Evolutionary conservation across 768 basidiomycete genomes (phyloP), one percentile per base, ranked within the genome.

Genomic region (Trichaptum fuscoviolaceum): DNA sequence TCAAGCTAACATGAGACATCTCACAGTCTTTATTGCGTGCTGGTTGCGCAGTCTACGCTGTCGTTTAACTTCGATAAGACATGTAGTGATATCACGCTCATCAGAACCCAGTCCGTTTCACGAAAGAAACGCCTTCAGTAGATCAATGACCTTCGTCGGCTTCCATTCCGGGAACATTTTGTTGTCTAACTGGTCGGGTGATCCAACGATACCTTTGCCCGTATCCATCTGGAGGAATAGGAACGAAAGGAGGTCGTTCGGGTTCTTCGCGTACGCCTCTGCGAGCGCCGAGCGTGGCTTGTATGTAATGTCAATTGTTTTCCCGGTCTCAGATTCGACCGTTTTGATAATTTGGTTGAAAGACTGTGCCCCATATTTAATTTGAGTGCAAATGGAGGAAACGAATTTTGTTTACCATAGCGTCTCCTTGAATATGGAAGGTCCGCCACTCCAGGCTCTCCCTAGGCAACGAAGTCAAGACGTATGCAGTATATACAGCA

Each of bases 341-440:
- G 42, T 63, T 34, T 61, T 64, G 63, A 72, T 64, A 42, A 72
- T 35, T 58, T 72, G 65, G 34, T 72, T 72, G 58, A 72, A n/a
- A 58, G 52, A 30, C 62, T 62, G 64, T 36, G 35, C 15, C 23
- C 20, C 60, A 30, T 4, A 57, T 68, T 17, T 23, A 18, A 18
- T 0, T 23, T 25, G 7, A 24, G 52, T n/a, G n/a, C 9, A 20
- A 27, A 17, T 12, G 7, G 35, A 27, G 12, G 24, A 25, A 20
- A 58, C 12, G 12, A n/a, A 64, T 12, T 7, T 3, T 25, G 36
- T 60, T 52, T 63, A 65, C 67, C 57, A 63, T 67, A 60, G 15
- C 64, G 10, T 69, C 70, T 15, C 65, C 70, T 6, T 60, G 27
- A 4, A 71, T 27, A n/a, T 12, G 35, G 63, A 71, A 66, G 2